Percentiles rank a stretch among this genome's conserved stretches.
phyloP scores from a whole-genome alignment of 2,329 filamentous ascomycete genomes.

The Alternaria triticina region DNA sequence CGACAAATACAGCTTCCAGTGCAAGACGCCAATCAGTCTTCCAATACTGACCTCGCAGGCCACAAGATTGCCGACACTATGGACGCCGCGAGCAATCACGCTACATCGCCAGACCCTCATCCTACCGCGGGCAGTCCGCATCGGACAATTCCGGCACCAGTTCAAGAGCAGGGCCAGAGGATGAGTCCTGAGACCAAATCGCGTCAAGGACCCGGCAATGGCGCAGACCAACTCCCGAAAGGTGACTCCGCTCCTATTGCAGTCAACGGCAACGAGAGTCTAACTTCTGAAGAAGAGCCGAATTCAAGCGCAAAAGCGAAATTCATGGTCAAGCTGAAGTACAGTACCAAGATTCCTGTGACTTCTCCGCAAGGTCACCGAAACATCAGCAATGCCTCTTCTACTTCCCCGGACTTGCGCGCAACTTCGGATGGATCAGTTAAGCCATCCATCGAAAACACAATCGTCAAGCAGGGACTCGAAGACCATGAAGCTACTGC shows the following conservation, averaged over 20 bases:
- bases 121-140: neutral
- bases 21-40: neutral
- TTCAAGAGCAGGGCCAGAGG: neutral
- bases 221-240: neutral
- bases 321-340: conserved; percentile 2
- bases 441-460: neutral
- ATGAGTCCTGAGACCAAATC: neutral
- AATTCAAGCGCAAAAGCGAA: neutral
- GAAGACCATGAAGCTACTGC: neutral
- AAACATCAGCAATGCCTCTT: neutral
- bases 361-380: neutral
- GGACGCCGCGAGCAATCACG: neutral
- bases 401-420: neutral
- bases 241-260: too few species aligned
- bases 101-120: neutral
- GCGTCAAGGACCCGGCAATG: neutral
- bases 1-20: neutral
- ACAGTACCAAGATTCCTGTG: neutral
- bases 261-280: neutral
- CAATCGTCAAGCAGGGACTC: neutral
- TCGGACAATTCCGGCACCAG: neutral
- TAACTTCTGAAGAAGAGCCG: neutral
- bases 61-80: neutral
- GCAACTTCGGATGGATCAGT: too few species aligned
- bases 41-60: neutral